Conservation (phyloP, 352 stramenopile species). For the Pythium aristosporum region DNA sequence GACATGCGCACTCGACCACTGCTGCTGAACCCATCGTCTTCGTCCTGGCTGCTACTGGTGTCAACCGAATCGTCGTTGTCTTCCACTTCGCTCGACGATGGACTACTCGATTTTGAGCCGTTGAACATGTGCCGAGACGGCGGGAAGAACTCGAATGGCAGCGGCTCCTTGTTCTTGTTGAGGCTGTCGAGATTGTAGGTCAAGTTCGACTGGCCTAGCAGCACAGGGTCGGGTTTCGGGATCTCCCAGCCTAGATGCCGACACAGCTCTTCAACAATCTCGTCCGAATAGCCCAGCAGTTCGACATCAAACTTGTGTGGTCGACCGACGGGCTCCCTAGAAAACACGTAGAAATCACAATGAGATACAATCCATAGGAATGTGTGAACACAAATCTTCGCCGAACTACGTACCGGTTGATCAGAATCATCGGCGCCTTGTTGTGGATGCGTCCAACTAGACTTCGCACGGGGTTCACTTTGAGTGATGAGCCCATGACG, state of each 20-base stretch:
- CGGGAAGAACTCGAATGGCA: conserved; percentile 65
- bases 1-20: neutral
- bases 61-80: conserved; percentile 30
- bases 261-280: conserved; percentile 82
- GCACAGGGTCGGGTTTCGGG: conserved; percentile 60
- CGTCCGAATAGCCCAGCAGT: conserved; percentile 79
- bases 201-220: conserved; percentile 67
- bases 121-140: conserved; percentile 78
- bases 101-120: conserved; percentile 56
- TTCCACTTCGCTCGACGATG: conserved; percentile 53
- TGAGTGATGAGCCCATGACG: conserved; percentile 99
- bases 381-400: neutral
- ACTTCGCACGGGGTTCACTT: conserved; percentile 94
- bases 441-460: conserved; percentile 85
- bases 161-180: conserved; percentile 30
- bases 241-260: conserved; percentile 77
- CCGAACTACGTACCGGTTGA: conserved; percentile 52
- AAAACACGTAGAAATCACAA: neutral
- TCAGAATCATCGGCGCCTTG: conserved; percentile 81
- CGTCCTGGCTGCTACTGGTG: conserved; percentile 21
- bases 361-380: neutral
- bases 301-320: conserved; percentile 86
- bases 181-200: conserved; percentile 26
- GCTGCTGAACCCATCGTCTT: conserved; percentile 19
- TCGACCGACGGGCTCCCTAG: conserved; percentile 71